Conservation (phyloP, 345 rosid genomes). For the Draba incana region DNA sequence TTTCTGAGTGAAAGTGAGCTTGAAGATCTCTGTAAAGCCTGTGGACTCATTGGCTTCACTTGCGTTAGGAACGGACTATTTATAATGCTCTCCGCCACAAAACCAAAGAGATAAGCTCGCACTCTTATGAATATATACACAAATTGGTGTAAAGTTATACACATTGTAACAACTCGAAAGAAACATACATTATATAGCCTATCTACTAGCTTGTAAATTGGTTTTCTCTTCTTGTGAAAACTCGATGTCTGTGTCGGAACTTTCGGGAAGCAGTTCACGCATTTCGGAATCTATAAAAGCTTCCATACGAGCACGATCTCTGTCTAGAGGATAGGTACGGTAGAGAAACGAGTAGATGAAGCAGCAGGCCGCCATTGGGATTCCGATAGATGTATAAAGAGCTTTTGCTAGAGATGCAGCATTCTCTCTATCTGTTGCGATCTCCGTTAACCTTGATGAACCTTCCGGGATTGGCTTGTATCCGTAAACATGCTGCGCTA, state of each 20-base stretch:
- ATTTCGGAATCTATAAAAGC: constrained; percentile 77
- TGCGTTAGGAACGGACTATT: constrained; percentile 59
- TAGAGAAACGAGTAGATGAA: constrained; percentile 78
- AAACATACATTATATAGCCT: not conserved
- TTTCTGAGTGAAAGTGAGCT: constrained; percentile 72
- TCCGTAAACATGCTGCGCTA: constrained; percentile 83
- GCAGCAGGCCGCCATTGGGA: constrained; percentile 81
- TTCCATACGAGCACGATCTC: constrained; percentile 77
- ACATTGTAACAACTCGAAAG: constrained; percentile 13
- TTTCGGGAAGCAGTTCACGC: constrained; percentile 53
- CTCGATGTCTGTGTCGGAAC: constrained; percentile 17
- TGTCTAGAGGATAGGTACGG: constrained; percentile 73
- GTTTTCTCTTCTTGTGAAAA: constrained; percentile 31
- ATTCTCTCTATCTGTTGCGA: constrained; percentile 68
- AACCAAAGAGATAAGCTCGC: constrained; percentile 51
- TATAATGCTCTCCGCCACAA: constrained; percentile 76
- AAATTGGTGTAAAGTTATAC: constrained; percentile 19
- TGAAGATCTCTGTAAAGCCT: constrained; percentile 76
- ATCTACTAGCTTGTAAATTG: constrained; percentile 20
- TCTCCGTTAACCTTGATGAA: constrained; percentile 49
- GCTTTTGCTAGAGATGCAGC: constrained; percentile 83
- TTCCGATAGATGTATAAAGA: constrained; percentile 71
- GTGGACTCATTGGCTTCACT: constrained; percentile 71
- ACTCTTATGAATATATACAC: constrained; percentile 8
- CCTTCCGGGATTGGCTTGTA: constrained; percentile 66